Evolutionary conservation across 139 green algal genomes (phyloP), one percentile per base, ranked within the genome.

Genomic region (Chara braunii): DNA sequence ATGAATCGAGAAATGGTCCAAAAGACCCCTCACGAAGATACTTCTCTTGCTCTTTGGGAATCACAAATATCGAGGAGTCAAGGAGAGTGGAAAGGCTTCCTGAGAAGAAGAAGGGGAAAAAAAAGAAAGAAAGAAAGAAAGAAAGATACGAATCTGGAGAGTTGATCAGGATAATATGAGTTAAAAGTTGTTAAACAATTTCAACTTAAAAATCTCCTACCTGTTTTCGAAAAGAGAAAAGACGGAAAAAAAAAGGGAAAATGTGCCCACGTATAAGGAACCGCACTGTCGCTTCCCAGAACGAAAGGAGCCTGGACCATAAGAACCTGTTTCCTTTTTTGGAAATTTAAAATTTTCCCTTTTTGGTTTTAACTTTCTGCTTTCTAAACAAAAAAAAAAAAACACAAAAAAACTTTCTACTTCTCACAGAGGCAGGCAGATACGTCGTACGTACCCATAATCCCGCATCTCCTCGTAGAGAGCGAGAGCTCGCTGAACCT

Each of bases 401-500:
- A n/a, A n/a, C n/a, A n/a, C n/a, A n/a, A n/a, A n/a, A n/a, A n/a
- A n/a, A n/a, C n/a, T n/a, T n/a, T n/a, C n/a, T n/a, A n/a, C n/a
- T n/a, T n/a, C n/a, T n/a, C n/a, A n/a, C n/a, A n/a, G n/a, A n/a
- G n/a, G n/a, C n/a, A n/a, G n/a, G n/a, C n/a, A n/a, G n/a, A n/a
- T n/a, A n/a, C n/a, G n/a, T n/a, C n/a, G n/a, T n/a, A n/a, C n/a
- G n/a, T n/a, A 72, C 63, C 63, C 63, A 7, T 52, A 52, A 14
- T 59, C 23, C 6, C 63, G 23, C 63, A 72, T 72, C 35, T 72
- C 63, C 18, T 72, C 51, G 29, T 72, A 72, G 18, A 69, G 40
- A 8, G 3, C 32, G 3, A 69, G 60, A 3, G 60, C 60, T 4
- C 60, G 60, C 57, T 67, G 57, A 3, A 67, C 57, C 3, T 58